phyloP scores from a whole-genome alignment of 805 yeast species.

The Wickerhamiella musiphila region DNA sequence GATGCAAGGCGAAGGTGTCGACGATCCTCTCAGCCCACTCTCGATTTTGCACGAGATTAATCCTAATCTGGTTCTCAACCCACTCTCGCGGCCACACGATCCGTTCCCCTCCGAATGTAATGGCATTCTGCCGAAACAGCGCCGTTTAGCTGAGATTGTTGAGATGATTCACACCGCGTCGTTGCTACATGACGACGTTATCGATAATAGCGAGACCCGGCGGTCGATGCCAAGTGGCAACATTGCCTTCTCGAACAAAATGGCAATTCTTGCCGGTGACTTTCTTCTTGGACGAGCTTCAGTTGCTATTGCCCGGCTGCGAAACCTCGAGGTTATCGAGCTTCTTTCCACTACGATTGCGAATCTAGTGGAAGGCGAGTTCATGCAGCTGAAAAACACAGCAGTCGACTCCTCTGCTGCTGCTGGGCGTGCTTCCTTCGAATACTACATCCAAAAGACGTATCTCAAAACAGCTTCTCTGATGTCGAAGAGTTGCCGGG shows the following conservation, averaged over 20 bases:
- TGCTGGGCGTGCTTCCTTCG: slow-evolving; percentile 55
- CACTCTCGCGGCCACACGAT: slow-evolving; percentile 66
- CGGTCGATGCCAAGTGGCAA: slow-evolving; percentile 86
- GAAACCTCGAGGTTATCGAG: slow-evolving; percentile 96
- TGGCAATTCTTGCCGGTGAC: slow-evolving; percentile 96
- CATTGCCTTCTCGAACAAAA: slow-evolving; percentile 84
- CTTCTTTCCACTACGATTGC: slow-evolving; percentile 91
- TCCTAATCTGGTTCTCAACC: slow-evolving; percentile 64
- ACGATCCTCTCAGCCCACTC: slow-evolving; percentile 52
- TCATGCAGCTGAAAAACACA: slow-evolving; percentile 94
- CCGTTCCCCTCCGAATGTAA: slow-evolving; percentile 44
- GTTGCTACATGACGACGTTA: slow-evolving; percentile 88
- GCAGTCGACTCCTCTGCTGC: slow-evolving; percentile 40
- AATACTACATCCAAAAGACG: slow-evolving; percentile 87
- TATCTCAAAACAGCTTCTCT: slow-evolving; percentile 88
- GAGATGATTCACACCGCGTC: slow-evolving; percentile 98
- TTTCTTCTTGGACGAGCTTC: slow-evolving; percentile 91
- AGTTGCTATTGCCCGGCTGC: slow-evolving; percentile 76
- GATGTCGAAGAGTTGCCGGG: slow-evolving; percentile 83
- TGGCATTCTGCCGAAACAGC: slow-evolving; percentile 86
- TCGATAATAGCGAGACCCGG: slow-evolving; percentile 71
- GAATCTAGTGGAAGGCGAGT: slow-evolving; percentile 93
- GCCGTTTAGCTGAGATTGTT: slow-evolving; percentile 90
- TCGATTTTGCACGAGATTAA: slow-evolving; percentile 76
- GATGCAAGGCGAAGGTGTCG: slow-evolving; percentile 19